Evolutionary conservation across 805 yeast genomes (phyloP), one percentile per base, ranked within the genome.

Genomic region (Candida michaelii): DNA sequence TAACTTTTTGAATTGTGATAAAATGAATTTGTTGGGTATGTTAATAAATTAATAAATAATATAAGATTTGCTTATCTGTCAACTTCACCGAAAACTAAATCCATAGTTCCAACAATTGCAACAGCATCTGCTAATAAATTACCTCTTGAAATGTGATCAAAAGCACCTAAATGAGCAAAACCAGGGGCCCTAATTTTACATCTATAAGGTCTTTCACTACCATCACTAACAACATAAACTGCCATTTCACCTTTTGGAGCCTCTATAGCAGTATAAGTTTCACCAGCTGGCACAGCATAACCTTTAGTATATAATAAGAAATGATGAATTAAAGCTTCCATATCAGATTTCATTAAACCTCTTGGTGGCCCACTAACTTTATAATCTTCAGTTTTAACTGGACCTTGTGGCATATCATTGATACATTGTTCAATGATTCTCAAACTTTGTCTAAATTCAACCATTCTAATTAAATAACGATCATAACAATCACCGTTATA

Each of bases 181-280:
- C 96, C 95, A 36, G 96, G 96, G n/a, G 95, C 89, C 70, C 96
- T 83, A 58, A 88, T 87, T 73, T 86, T 87, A 74, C 95, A 86
- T 70, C 89, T 81, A 72, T 88, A 88, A 27, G 96, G 96, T 66
- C 93, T 79, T 71, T 88, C 96, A 45, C 85, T 68, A 43, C 96
- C 96, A 69, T 88, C 96, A 52, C 89, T 80, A 43, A 88, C 95
- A 40, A 88, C 82, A 59, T 83, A 88, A 43, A 86, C 95, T 47
- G 86, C 96, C 93, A 88, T 85, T 69, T 88, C 96, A 62, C 96
- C 96, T 79, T 88, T 88, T 63, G 96, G 96, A 17, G 96, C 95
- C 71, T 88, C 96, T 53, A 88, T 87, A 44, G 87, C 91, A 39
- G 93, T 85, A 63, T 88, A 88, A 9, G 96, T 84, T 70, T 88